These are phyloP conservation scores for Fusarium sublunatum DNA, from an alignment of 2,329 filamentous ascomycete genomes.

Conservation along the genomic window DNA sequence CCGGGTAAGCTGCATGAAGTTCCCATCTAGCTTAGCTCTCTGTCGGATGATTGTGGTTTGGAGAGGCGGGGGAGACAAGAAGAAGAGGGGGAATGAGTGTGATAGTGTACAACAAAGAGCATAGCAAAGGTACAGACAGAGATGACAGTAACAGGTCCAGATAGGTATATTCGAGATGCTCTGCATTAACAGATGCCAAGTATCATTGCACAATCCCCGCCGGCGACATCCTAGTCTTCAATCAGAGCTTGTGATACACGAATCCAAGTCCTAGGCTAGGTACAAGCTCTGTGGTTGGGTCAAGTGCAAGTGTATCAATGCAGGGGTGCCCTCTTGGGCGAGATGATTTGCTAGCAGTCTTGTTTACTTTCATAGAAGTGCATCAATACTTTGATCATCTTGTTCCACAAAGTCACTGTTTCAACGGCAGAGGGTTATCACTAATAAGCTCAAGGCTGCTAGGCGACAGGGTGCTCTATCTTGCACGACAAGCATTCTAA, in stretches of 20 bases:
- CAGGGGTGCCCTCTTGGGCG: slow-evolving; percentile 8
- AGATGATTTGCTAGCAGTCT: slow-evolving; percentile 12
- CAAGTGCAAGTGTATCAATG: slow-evolving; percentile 17
- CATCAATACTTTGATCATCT: neutral
- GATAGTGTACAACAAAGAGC: slow-evolving; percentile 10
- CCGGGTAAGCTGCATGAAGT: slow-evolving; percentile 23
- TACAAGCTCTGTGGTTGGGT: slow-evolving; percentile 22
- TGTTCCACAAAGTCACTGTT: slow-evolving; percentile 10
- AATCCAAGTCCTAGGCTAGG: slow-evolving; percentile 20
- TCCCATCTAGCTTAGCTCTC: slow-evolving; percentile 15
- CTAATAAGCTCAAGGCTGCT: neutral
- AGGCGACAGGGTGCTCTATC: slow-evolving; percentile 15
- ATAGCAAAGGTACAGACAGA: too few species aligned
- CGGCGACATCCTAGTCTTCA: neutral
- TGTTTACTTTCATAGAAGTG: slow-evolving; percentile 11
- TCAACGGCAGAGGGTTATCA: slow-evolving; percentile 1
- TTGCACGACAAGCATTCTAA: slow-evolving; percentile 1
- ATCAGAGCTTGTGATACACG: slow-evolving; percentile 18
- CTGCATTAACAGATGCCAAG: slow-evolving; percentile 11
- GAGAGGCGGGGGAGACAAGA: slow-evolving; percentile 7
- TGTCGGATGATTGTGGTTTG: slow-evolving; percentile 23
- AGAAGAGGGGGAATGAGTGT: slow-evolving; percentile 5
- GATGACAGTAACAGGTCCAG: neutral
- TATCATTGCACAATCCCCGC: neutral
- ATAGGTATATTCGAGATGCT: too few species aligned